A percentile compares a stretch with the other conserved stretches of the same genome.
Evolutionary conservation across 441 rosid genomes (phyloP).

Genomic region (Melastoma candidum): DNA sequence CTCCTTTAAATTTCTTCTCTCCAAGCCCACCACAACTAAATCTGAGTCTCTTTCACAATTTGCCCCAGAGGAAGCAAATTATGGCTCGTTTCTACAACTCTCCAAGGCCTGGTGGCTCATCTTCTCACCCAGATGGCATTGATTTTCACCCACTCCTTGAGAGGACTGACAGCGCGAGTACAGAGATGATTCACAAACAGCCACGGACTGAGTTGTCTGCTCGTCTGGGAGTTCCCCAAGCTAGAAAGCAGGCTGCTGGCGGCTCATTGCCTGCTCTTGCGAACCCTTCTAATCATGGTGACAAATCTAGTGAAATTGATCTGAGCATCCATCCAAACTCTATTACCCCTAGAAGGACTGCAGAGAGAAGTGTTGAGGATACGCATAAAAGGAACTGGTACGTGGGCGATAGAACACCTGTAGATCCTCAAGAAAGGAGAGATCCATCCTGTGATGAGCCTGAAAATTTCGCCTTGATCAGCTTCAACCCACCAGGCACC

Average conservation of each 20-base stretch:
- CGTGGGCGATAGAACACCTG: conserved; percentile 16
- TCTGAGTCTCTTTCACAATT: conserved; percentile 66
- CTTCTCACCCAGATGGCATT: conserved; percentile 35
- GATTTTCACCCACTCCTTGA: conserved; percentile 91
- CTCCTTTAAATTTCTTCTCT: conserved; percentile 67
- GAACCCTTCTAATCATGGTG: conserved; percentile 25
- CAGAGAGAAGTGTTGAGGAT: conserved; percentile 20
- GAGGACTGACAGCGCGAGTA: conserved; percentile 39
- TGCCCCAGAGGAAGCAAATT: conserved; percentile 31
- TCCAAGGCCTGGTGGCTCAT: conserved; percentile 32
- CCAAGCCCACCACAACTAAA: conserved; percentile 71
- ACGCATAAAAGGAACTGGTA: conserved; percentile 17
- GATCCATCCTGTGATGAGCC: conserved; percentile 12
- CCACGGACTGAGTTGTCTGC: conserved; percentile 24
- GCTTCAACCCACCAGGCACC: conserved; percentile 19
- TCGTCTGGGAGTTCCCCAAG: conserved; percentile 28
- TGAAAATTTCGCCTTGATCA: conserved; percentile 13
- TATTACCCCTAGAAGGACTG: conserved; percentile 24
- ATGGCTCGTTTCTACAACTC: conserved; percentile 30
- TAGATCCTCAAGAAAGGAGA: conserved; percentile 21
- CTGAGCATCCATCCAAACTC: conserved; percentile 74
- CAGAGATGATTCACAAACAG: conserved; percentile 18
- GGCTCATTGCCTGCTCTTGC: conserved; percentile 21
- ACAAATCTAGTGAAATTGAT: conserved; percentile 46
- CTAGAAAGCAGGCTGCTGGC: conserved; percentile 20